A percentile compares a stretch with the other conserved stretches of the same genome.
These are phyloP conservation scores for Tilletia setariae DNA, from an alignment of 1,284 basidiomycete species.

Conservation along the genomic window DNA sequence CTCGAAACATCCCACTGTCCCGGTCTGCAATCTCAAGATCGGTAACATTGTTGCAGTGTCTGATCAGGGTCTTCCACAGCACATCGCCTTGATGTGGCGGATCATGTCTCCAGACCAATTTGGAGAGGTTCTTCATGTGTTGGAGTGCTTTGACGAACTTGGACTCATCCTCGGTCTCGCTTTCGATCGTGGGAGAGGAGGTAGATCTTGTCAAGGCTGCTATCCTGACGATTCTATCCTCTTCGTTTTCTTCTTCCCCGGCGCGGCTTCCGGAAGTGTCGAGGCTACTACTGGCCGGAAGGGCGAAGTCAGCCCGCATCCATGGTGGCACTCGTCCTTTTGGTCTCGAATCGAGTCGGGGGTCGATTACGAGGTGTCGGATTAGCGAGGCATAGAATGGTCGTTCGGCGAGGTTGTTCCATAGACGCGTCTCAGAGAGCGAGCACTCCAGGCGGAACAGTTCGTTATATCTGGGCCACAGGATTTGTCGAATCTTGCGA, in stretches of 20 bases:
- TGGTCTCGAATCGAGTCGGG: not conserved
- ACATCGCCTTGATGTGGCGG: not conserved
- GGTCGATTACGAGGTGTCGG: conserved; percentile 16
- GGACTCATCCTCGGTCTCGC: conserved; percentile 10
- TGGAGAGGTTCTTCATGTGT: conserved; percentile 14
- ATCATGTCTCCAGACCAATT: conserved; percentile 13
- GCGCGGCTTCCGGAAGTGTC: not conserved
- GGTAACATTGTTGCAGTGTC: conserved; percentile 5
- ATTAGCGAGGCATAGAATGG: not conserved
- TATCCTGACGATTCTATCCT: not conserved
- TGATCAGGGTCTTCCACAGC: conserved; percentile 6
- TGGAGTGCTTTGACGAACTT: not conserved
- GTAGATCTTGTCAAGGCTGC: not conserved
- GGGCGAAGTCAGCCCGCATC: not conserved
- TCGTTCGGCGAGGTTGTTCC: not conserved
- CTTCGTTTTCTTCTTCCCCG: not conserved
- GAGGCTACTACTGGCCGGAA: not conserved
- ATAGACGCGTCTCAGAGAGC: not conserved
- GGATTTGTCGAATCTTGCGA: not conserved
- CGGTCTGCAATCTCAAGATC: conserved; percentile 18
- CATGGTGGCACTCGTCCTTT: conserved; percentile 2
- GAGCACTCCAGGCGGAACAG: conserved; percentile 4
- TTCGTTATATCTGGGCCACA: not conserved
- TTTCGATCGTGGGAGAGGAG: not conserved
- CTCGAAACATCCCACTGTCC: not conserved